Percentiles rank a stretch among this genome's conserved stretches.
Evolutionary conservation across 768 basidiomycete species (phyloP).

Genomic region (Podaxis mareebaensis): DNA sequence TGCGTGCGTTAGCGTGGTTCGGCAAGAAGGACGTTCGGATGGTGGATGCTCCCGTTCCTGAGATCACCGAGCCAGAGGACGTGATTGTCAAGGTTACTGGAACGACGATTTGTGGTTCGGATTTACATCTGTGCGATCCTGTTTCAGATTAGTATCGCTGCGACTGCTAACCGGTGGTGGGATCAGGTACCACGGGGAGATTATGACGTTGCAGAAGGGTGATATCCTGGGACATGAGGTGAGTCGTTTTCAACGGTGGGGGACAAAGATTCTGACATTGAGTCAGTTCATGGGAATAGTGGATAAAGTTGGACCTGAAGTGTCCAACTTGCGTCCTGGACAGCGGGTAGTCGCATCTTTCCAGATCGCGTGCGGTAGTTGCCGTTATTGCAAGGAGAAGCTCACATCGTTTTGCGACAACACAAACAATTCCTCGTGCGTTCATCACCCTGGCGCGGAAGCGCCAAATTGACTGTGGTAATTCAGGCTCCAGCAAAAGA

Average conservation of each 20-base stretch:
- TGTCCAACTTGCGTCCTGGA: slow-evolving; percentile 59
- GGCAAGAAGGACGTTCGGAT: slow-evolving; percentile 49
- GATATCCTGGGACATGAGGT: slow-evolving; percentile 79
- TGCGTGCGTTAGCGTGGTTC: slow-evolving; percentile 74
- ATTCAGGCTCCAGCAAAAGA: slow-evolving; percentile 48
- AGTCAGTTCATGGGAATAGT: slow-evolving; percentile 66
- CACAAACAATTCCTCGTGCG: slow-evolving; percentile 66
- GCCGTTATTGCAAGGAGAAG: slow-evolving; percentile 72
- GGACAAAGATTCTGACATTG: neutral
- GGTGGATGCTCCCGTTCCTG: slow-evolving; percentile 42
- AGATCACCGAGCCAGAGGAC: slow-evolving; percentile 72
- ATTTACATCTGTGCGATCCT: slow-evolving; percentile 50
- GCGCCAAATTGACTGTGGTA: neutral
- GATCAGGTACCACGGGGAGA: slow-evolving; percentile 62
- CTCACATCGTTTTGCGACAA: slow-evolving; percentile 71
- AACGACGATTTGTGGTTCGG: slow-evolving; percentile 71
- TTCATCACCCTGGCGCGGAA: slow-evolving; percentile 20
- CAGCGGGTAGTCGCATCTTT: slow-evolving; percentile 79
- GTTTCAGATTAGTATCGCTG: neutral
- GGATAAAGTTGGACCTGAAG: slow-evolving; percentile 62
- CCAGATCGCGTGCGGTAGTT: slow-evolving; percentile 76
- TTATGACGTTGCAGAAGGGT: slow-evolving; percentile 65
- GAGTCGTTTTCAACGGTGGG: slow-evolving; percentile 14
- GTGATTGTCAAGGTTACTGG: slow-evolving; percentile 77
- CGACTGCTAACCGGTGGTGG: neutral